Evolutionary conservation across 768 basidiomycete species (phyloP).

Genomic region (Clitopilus hobsonii): DNA sequence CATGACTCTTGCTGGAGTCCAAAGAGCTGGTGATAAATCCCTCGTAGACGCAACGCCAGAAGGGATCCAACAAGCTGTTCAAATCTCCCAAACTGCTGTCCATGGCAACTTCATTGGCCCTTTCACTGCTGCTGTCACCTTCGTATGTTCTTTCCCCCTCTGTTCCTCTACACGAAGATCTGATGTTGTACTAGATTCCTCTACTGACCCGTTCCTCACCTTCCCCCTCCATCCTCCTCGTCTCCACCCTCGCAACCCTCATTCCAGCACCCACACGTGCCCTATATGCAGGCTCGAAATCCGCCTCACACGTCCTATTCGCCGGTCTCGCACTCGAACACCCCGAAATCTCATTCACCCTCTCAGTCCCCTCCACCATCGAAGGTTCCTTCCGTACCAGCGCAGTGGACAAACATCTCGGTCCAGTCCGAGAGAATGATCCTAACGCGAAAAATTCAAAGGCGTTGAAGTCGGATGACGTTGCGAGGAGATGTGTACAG

Average conservation of each 20-base stretch:
- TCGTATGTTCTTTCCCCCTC: constrained; percentile 41
- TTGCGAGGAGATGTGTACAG: constrained; percentile 54
- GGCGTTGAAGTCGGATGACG: constrained; percentile 46
- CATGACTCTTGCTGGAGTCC: constrained; percentile 61
- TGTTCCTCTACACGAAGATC: neutral
- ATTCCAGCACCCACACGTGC: constrained; percentile 85
- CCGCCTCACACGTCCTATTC: constrained; percentile 72
- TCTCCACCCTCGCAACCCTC: constrained; percentile 74
- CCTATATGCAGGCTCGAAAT: constrained; percentile 81
- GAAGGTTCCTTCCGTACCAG: constrained; percentile 77
- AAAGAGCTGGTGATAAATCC: constrained; percentile 22
- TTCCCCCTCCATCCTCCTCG: constrained; percentile 69
- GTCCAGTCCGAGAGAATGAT: constrained; percentile 40
- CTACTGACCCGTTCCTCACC: constrained; percentile 59
- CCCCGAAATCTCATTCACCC: constrained; percentile 58
- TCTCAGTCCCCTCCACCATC: constrained; percentile 64
- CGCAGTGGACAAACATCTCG: constrained; percentile 55
- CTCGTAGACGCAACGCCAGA: constrained; percentile 38
- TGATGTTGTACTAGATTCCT: constrained; percentile 54
- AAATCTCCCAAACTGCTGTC: constrained; percentile 52
- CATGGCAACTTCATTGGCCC: constrained; percentile 69
- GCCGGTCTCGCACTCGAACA: constrained; percentile 81
- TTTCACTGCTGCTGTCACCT: constrained; percentile 61
- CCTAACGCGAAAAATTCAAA: constrained; percentile 45
- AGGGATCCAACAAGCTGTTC: constrained; percentile 55